These are phyloP conservation scores for Penicillium sp. DNA, from an alignment of 2,329 filamentous ascomycete genomes.

Conservation along the genomic window DNA sequence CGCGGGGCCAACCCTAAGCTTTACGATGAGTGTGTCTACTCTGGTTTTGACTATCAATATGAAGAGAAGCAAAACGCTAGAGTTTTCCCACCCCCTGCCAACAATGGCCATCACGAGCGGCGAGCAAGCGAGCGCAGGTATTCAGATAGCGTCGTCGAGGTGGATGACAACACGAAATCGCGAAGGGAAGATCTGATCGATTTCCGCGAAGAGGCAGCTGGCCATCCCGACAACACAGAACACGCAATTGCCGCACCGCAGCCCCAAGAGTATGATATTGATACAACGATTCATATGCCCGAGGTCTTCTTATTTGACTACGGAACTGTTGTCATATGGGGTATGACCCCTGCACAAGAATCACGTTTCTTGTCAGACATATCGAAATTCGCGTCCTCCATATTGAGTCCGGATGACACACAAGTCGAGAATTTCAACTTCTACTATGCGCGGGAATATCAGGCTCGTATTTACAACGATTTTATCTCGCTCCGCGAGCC, in stretches of 20 bases:
- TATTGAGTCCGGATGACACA: constrained; percentile 81
- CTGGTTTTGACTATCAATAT: constrained; percentile 79
- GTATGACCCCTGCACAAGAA: constrained; percentile 90
- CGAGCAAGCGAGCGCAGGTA: constrained; percentile 66
- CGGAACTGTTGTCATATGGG: constrained; percentile 97
- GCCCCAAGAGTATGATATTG: constrained; percentile 67
- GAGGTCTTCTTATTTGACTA: constrained; percentile 98
- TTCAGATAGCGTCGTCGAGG: constrained; percentile 66
- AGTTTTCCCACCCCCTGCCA: constrained; percentile 25
- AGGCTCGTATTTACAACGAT: constrained; percentile 98
- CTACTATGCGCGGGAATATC: constrained; percentile 97
- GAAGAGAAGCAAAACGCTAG: constrained; percentile 40
- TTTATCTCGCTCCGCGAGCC: constrained; percentile 95
- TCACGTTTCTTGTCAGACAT: constrained; percentile 90
- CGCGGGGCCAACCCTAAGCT: constrained; percentile 83
- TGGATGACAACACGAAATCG: constrained; percentile 59
- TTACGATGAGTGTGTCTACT: constrained; percentile 97
- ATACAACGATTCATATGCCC: constrained; percentile 84
- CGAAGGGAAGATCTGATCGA: constrained; percentile 65
- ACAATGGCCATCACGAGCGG: constrained; percentile 34
- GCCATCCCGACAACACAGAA: constrained; percentile 25
- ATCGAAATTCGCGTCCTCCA: constrained; percentile 89
- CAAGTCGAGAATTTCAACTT: constrained; percentile 99
- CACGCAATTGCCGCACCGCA: constrained; percentile 25
- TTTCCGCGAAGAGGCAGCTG: constrained; percentile 50